Evolutionary conservation across 2,329 filamentous ascomycete genomes (phyloP).

Genomic region (Exophiala calicioides): DNA sequence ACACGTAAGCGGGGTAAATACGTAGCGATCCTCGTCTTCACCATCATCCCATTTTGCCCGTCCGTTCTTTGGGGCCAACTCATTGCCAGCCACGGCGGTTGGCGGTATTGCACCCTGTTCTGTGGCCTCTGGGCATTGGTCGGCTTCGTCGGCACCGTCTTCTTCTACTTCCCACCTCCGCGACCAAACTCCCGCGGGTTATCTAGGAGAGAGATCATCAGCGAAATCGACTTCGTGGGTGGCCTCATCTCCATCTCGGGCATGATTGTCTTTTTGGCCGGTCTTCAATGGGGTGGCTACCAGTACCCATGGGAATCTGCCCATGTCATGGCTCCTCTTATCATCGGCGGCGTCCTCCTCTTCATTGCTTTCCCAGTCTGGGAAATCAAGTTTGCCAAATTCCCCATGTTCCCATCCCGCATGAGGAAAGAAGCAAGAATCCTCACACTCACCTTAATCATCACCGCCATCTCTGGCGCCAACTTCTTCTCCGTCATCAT

Average conservation of each 20-base stretch:
- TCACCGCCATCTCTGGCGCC: constrained; percentile 61
- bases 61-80: constrained; percentile 64
- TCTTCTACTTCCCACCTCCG: constrained; percentile 51
- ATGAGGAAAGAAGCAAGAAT: constrained; percentile 52
- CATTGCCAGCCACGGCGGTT: constrained; percentile 47
- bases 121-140: constrained; percentile 46
- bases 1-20: constrained; percentile 65
- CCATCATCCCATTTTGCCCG: constrained; percentile 63
- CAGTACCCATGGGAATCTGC: constrained; percentile 49
- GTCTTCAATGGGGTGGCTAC: constrained; percentile 52
- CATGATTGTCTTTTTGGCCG: constrained; percentile 51
- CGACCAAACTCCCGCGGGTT: constrained; percentile 38
- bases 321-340: constrained; percentile 49
- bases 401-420: constrained; percentile 49
- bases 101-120: constrained; percentile 48
- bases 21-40: constrained; percentile 61
- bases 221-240: constrained; percentile 54
- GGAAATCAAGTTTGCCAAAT: constrained; percentile 49
- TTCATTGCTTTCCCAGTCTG: constrained; percentile 47
- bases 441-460: constrained; percentile 55
- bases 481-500: constrained; percentile 59
- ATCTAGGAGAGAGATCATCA: constrained; percentile 41
- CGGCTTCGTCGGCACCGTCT: constrained; percentile 43
- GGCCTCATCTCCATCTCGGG: constrained; percentile 51
- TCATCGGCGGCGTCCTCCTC: constrained; percentile 47